Conservation (phyloP, 2,329 filamentous ascomycete genomes). For the Hymenoscyphus occultus region DNA sequence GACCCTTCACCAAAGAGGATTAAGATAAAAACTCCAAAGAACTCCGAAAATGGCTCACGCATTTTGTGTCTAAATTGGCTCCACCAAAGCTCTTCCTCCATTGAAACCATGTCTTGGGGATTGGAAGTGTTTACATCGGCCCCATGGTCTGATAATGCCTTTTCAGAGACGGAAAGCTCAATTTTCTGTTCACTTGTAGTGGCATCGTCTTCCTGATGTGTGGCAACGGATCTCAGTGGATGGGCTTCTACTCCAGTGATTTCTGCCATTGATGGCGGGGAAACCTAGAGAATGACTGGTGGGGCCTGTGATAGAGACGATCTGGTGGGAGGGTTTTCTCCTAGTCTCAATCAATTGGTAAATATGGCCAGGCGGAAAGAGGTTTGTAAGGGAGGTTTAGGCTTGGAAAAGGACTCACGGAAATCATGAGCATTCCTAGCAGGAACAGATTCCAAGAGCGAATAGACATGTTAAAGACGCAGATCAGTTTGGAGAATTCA, state of each 20-base stretch:
- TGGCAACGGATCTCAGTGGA: neutral
- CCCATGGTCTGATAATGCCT: neutral
- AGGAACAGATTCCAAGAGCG: too few relatives aligned
- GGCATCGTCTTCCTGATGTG: neutral
- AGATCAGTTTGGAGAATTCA: too few relatives aligned
- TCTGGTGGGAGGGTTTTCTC: neutral
- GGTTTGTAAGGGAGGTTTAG: too few relatives aligned
- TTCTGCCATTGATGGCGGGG: neutral
- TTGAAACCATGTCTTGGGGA: constrained; percentile 25
- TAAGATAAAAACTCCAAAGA: constrained; percentile 66
- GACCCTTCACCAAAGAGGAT: constrained; percentile 67
- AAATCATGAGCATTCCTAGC: too few relatives aligned
- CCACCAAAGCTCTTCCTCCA: constrained; percentile 29
- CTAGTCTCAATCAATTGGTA: neutral
- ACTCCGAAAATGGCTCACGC: constrained; percentile 54
- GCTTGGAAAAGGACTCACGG: too few relatives aligned
- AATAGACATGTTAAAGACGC: too few relatives aligned
- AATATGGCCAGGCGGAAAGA: neutral
- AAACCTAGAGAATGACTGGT: neutral
- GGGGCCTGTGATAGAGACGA: neutral
- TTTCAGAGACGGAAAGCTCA: neutral
- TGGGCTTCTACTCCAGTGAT: neutral
- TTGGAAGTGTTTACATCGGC: neutral
- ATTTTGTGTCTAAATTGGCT: constrained; percentile 23
- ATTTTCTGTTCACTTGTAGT: neutral